phyloP scores from a whole-genome alignment of 805 yeast genomes.

The Hanseniaspora pseudoguilliermondii region DNA sequence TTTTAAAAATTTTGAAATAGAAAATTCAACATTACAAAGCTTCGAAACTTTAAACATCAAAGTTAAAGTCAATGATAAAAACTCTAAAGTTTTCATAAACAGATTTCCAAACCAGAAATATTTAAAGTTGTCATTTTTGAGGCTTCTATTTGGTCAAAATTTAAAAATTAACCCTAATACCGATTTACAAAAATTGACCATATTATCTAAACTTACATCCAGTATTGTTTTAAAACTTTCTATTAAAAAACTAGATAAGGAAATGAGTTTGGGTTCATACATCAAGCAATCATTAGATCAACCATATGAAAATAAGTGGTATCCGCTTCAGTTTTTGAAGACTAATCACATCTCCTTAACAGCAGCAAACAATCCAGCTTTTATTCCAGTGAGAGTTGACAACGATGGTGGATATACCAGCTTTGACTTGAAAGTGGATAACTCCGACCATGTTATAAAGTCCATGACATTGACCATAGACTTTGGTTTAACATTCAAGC shows the following conservation, averaged over 20 bases:
- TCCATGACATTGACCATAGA: constrained; percentile 18
- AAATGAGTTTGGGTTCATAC: constrained; percentile 42
- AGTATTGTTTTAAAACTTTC: constrained; percentile 4
- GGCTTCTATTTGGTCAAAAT: constrained; percentile 10
- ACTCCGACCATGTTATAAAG: constrained; percentile 19
- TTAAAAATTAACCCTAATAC: constrained; percentile 13
- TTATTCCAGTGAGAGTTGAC: constrained; percentile 23
- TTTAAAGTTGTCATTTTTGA: not conserved
- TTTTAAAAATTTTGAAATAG: not conserved
- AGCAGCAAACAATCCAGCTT: constrained; percentile 1
- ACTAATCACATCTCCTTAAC: constrained; percentile 25
- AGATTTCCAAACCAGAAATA: not conserved
- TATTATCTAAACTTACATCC: not conserved
- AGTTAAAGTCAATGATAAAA: constrained; percentile 20
- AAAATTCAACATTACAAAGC: not conserved
- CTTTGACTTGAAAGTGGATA: constrained; percentile 33
- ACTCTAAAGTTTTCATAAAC: constrained; percentile 18
- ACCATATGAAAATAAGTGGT: constrained; percentile 73
- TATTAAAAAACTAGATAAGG: not conserved
- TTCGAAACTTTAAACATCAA: constrained; percentile 31
- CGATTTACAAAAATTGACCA: constrained; percentile 5
- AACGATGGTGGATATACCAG: constrained; percentile 59
- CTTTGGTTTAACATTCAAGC: constrained; percentile 40
- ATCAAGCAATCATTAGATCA: constrained; percentile 53
- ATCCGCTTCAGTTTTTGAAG: constrained; percentile 34